phyloP scores from a whole-genome alignment of 2,329 filamentous ascomycete species.

The Trichoderma pleuroti region DNA sequence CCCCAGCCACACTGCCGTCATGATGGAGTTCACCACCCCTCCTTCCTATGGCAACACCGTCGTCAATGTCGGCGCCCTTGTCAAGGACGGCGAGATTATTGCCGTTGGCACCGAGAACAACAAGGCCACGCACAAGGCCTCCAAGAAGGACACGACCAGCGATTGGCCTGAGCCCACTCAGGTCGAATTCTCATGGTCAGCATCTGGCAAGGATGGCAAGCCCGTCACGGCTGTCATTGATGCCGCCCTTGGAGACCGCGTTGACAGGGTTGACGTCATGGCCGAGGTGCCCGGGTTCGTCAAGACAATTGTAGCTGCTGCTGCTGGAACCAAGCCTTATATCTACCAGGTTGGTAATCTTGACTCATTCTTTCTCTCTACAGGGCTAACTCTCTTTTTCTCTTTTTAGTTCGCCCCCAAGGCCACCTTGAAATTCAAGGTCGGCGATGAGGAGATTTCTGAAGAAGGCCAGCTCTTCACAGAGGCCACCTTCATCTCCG shows the following conservation, averaged over 20 bases:
- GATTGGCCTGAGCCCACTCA: conserved; percentile 85
- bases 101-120: conserved; percentile 61
- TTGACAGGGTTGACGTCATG: conserved; percentile 88
- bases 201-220: conserved; percentile 73
- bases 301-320: conserved; percentile 85
- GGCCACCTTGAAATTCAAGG: conserved; percentile 74
- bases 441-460: conserved; percentile 72
- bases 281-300: conserved; percentile 92
- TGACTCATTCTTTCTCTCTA: neutral
- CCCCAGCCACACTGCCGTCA: conserved; percentile 76
- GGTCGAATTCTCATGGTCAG: conserved; percentile 73
- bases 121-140: conserved; percentile 64
- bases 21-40: conserved; percentile 97
- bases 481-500: conserved; percentile 96
- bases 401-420: conserved; percentile 63
- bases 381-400: neutral
- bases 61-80: conserved; percentile 79
- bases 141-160: conserved; percentile 69
- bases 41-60: conserved; percentile 83
- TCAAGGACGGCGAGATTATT: conserved; percentile 76
- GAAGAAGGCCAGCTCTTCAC: conserved; percentile 79
- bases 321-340: conserved; percentile 91
- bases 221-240: conserved; percentile 66
- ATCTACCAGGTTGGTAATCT: conserved; percentile 77
- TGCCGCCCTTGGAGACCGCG: conserved; percentile 62